Conservation (phyloP, 2,329 filamentous ascomycete genomes). For the Chalaropsis ovoidea region DNA sequence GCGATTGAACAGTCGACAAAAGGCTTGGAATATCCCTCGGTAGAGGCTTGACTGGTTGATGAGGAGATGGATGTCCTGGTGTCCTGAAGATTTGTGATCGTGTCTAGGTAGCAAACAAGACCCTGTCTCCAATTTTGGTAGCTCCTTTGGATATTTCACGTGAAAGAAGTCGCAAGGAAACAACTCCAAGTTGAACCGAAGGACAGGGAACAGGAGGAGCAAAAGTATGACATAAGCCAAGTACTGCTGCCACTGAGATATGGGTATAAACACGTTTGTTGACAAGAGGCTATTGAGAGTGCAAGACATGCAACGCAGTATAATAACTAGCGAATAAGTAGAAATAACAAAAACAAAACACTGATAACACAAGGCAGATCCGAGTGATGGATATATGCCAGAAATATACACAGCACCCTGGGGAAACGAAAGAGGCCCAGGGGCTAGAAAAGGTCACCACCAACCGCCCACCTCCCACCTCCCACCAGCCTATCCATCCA, state of each 20-base stretch:
- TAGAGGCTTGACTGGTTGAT: background rate
- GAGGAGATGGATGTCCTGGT: background rate
- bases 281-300: background rate
- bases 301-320: background rate
- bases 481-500: background rate
- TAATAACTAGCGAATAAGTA: slow-evolving; percentile 15
- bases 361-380: slow-evolving; percentile 16
- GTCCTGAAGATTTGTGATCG: background rate
- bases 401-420: slow-evolving; percentile 22
- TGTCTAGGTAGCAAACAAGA: background rate
- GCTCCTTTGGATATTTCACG: background rate
- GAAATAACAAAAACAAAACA: slow-evolving; percentile 20
- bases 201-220: background rate
- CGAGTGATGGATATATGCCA: slow-evolving; percentile 14
- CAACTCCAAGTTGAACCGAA: background rate
- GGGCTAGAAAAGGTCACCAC: background rate
- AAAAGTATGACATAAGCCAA: background rate
- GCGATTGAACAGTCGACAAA: background rate
- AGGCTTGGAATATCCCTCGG: background rate
- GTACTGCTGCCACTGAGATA: too few species aligned
- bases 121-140: background rate
- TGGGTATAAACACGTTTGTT: background rate
- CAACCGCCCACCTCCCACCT: background rate
- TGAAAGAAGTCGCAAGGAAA: background rate
- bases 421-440: background rate